Evolutionary conservation across 2,329 filamentous ascomycete genomes (phyloP), one percentile per base, ranked within the genome.

Genomic region (Orbilia blumenaviensis): DNA sequence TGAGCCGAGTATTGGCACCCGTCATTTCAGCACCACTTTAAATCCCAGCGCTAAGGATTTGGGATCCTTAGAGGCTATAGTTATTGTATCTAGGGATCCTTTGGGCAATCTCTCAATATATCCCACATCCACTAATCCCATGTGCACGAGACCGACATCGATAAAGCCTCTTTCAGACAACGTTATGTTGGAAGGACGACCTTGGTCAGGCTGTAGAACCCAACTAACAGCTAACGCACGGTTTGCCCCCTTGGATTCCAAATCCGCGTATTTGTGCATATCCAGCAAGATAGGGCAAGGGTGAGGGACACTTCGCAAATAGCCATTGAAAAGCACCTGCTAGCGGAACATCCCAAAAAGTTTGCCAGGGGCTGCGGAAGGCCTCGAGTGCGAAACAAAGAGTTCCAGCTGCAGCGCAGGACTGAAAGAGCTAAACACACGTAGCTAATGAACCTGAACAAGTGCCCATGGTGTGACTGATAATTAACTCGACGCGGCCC

Each of bases 401-500:
- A n/a, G n/a, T n/a, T n/a, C n/a, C n/a, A n/a, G n/a, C n/a, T 34
- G 27, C 27, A 54, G 48, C 29, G 16, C 9, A 54, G 48, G n/a
- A n/a, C n/a, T n/a, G n/a, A 54, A 34, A 10, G 18, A 27, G 27
- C 27, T n/a, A n/a, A n/a, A 34, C 48, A 52, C 25, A 52, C 48
- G 27, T 29, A 52, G 27, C 48, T 44, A 5, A 34, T 6, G 5
- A 5, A 34, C 29, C 29, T 34, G 36, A 54, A 54, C 52, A 36
- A 38, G 32, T n/a, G 32, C 32, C 32, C 29, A 68, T 60, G 52
- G 52, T 48, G 64, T 68, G 64, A 56, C 52, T 10, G 52, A 38
- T 54, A 62, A 62, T 69, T 25, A 69, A 62, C 42, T 27, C 54
- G 66, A 69, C 66, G 54, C 66, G 16, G 16, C 32, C 8, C 52